Evolutionary conservation across 805 yeast genomes (phyloP), one percentile per base, ranked within the genome.

Genomic region (Teunomyces stri): DNA sequence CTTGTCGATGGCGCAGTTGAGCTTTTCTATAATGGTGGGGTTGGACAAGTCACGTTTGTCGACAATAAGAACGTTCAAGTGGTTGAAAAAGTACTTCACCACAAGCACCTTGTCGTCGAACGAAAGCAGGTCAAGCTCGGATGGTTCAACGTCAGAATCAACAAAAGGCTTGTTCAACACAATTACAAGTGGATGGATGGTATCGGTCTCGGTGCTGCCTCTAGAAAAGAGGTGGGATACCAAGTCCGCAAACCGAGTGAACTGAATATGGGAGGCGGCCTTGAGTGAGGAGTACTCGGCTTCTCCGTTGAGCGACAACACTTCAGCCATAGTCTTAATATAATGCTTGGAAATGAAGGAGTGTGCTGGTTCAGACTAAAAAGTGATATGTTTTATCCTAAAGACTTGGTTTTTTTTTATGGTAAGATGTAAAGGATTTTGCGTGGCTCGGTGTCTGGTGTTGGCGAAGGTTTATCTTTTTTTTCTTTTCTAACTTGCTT

Each of bases 71-170:
- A 69, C 49, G 56, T 70, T 70, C 50, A 66, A 57, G 55, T 72
- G 76, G 50, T 55, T 56, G 54, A 72, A 72, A 46, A 59, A 69
- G 60, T 64, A 70, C 39, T 61, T 60, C 48, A 72, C 59, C 16
- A 70, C 56, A 28, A 70, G 52, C 48, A 47, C 48, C 48, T 66
- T 61, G 31, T 69, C 71, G n/a, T 53, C 56, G 46, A 48, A 55
- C 13, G 55, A 15, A 29, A 72, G 55, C 21, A 45, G 27, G 43
- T 69, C 69, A 36, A 70, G 42, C 34, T 34, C 38, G 42, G 30
- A 13, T 10, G 25, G 20, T 35, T 20, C 45, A 33, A 29, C 30
- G 31, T 18, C 34, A 10, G 42, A 10, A 22, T 18, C 36, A n/a
- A 22, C 5, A 16, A 13, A 12, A 6, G n/a, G 16, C 29, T 33